phyloP scores from a whole-genome alignment of 208 protist species.

The Trypanosoma lewisi region DNA sequence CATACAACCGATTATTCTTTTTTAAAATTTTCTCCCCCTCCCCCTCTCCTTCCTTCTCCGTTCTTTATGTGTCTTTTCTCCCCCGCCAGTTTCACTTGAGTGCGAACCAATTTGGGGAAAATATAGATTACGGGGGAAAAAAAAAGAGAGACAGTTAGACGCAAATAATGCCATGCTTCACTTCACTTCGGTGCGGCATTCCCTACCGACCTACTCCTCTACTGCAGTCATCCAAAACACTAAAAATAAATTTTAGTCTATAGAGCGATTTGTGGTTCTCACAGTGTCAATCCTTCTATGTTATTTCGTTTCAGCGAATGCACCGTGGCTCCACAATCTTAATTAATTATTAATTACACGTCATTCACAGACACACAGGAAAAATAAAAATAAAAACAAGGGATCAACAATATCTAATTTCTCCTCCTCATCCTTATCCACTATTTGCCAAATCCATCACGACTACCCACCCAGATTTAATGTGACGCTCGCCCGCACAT shows the following conservation, averaged over 20 bases:
- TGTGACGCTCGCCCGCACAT: constrained; percentile 18
- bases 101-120: too few species aligned
- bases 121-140: neutral
- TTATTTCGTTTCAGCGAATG: neutral
- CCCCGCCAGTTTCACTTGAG: neutral
- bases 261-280: neutral
- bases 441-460: too few species aligned
- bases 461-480: constrained; percentile 7
- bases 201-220: too few species aligned
- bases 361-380: neutral
- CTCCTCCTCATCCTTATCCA: too few species aligned
- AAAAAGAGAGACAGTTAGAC: neutral
- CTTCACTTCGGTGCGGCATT: too few species aligned
- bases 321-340: neutral
- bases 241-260: neutral
- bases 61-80: neutral
- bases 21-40: too few species aligned
- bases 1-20: neutral
- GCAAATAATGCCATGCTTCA: neutral
- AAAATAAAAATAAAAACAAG: neutral
- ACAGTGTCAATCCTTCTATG: neutral
- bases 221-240: too few species aligned
- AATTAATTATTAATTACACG: neutral
- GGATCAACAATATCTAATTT: too few species aligned
- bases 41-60: neutral